Evolutionary conservation across 192 early-diverging fungal species (phyloP), one percentile per base, ranked within the genome.

Genomic region (Coemansia sp.): DNA sequence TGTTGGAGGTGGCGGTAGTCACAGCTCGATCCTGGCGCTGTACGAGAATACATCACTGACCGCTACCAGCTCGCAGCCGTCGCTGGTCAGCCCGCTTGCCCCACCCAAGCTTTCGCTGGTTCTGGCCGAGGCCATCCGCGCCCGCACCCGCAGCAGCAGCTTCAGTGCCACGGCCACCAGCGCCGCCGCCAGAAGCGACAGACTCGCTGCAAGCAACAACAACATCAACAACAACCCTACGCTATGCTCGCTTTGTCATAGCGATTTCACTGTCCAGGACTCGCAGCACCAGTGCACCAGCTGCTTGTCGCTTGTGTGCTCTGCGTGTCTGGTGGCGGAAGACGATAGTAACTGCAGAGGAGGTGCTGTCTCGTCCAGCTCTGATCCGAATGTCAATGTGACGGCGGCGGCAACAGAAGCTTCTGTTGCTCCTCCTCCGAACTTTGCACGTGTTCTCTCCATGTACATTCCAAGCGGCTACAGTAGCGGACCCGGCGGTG

Each of bases 211-310:
- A 59, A 59, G 3, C 47, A 48, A n/a, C 47, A 49, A 39, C 3
- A 26, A 12, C 19, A 8, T 32, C 3, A 26, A 3, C 26, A 26
- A 26, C 26, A 26, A 52, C 23, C 60, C 73, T 26, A 81, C 79
- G 16, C 64, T 81, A 12, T 81, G 79, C 56, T 69, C 79, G 49
- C 74, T 81, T 10, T 81, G 79, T 57, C 79, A 76, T 12, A 73
- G 79, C 56, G 65, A 68, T 61, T 81, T 81, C 67, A 64, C 60
- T 9, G 53, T 65, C 38, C 68, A 58, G 12, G 74, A 64, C 40
- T 45, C 67, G 44, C 79, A 81, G 63, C 74, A 76, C 58, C 79
- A 81, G 47, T 81, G 79, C 64, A 49, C 73, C 19, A 75, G 73
- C 61, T 81, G 79, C 43, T 64, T 75, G 44, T 62, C 70, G 52